A percentile compares a stretch with the other conserved stretches of the same genome.
These are phyloP conservation scores for Pseudogymnoascus sp. DNA, from an alignment of 2,329 filamentous ascomycete genomes.

Conservation along the genomic window DNA sequence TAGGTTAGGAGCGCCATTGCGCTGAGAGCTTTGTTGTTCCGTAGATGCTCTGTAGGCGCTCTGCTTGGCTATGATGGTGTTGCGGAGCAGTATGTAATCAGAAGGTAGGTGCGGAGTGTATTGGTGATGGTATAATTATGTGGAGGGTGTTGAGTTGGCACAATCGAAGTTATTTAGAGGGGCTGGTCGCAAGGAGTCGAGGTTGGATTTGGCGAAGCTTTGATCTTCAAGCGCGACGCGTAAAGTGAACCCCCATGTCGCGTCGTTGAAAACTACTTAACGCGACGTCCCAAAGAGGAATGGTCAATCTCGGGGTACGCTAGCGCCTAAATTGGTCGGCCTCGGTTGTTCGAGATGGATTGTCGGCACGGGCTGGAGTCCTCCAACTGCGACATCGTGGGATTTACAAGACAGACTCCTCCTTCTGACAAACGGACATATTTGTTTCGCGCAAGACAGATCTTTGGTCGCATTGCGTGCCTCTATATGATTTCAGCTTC, in stretches of 20 bases:
- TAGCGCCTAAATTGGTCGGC: slow-evolving; percentile 3
- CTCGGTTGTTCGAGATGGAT: slow-evolving; percentile 9
- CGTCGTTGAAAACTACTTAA: slow-evolving; percentile 5
- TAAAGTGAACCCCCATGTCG: slow-evolving; percentile 10
- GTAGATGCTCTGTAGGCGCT: neutral
- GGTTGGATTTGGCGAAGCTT: slow-evolving; percentile 9
- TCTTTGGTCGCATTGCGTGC: slow-evolving; percentile 3
- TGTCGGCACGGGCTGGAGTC: slow-evolving; percentile 3
- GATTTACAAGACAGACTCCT: neutral
- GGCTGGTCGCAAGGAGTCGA: slow-evolving; percentile 5
- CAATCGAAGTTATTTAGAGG: slow-evolving; percentile 1
- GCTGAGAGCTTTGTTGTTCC: slow-evolving; percentile 23
- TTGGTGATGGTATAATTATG: slow-evolving; percentile 5
- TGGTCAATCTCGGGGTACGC: neutral
- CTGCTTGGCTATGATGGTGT: slow-evolving; percentile 10
- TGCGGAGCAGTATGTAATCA: slow-evolving; percentile 18
- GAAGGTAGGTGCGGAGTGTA: slow-evolving; percentile 15
- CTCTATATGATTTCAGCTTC: slow-evolving; percentile 4
- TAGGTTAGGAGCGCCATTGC: slow-evolving; percentile 81
- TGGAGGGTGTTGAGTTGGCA: neutral
- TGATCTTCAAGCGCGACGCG: slow-evolving; percentile 9
- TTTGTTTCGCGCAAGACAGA: neutral
- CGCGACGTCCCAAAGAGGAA: neutral
- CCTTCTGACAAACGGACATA: neutral
- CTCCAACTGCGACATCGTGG: neutral